These are phyloP conservation scores for Colletotrichum sp. DNA, from an alignment of 2,329 filamentous ascomycete species.

Conservation along the genomic window DNA sequence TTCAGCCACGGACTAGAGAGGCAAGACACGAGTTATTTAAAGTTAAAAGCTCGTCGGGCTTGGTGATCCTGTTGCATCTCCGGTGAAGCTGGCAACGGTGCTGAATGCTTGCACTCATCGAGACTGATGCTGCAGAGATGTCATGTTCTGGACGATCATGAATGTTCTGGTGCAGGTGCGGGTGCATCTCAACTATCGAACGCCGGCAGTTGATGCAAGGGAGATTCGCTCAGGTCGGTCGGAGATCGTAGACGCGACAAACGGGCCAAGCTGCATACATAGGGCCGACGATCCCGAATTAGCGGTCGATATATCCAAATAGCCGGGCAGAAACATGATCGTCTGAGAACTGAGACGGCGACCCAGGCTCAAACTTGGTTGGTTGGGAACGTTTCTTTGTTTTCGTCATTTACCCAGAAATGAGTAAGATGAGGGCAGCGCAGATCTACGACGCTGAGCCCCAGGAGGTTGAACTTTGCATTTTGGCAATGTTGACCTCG, in stretches of 20 bases:
- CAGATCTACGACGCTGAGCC: not conserved
- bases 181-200: not conserved
- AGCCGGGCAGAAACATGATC: not conserved
- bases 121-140: not conserved
- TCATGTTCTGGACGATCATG: not conserved
- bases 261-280: not conserved
- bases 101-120: not conserved
- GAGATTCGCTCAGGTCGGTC: not conserved
- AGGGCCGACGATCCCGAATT: not conserved
- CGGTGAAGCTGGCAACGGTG: not conserved
- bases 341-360: not conserved
- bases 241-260: not conserved
- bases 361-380: not conserved
- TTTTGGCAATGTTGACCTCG: not conserved
- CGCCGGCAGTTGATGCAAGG: not conserved
- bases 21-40: not conserved
- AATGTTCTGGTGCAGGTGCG: not conserved
- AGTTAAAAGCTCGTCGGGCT: not conserved
- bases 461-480: not conserved
- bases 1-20: not conserved
- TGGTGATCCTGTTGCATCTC: not conserved
- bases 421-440: constrained; percentile 5
- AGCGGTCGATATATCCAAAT: not conserved
- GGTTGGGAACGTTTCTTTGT: not conserved
- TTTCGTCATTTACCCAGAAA: not conserved